Evolutionary conservation across 768 basidiomycete genomes (phyloP), one percentile per base, ranked within the genome.

Genomic region (Mycena galopus): DNA sequence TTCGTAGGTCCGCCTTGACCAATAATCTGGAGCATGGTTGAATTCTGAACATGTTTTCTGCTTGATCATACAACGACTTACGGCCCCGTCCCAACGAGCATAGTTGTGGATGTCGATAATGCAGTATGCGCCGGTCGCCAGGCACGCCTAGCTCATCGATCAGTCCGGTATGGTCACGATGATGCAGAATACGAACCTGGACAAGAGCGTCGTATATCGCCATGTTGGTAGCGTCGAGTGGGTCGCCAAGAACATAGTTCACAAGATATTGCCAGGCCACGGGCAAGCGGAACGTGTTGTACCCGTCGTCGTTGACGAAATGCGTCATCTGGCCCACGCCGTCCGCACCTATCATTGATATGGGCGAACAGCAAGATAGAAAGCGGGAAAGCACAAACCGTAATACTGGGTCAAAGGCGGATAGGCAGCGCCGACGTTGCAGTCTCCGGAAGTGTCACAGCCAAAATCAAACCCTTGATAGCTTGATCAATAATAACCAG

Each of bases 31-130:
- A 27, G 25, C 55, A 23, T 11, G 4, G 21, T 21, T 33, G 21
- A 23, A 14, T 35, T 23, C 3, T 17, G 30, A 32, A 25, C 10
- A 17, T 29, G 23, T 35, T 42, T 10, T 5, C 7, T 37, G 30
- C n/a, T 17, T 9, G 33, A n/a, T 4, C 16, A 42, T 66, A 51
- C 14, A 32, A 14, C 25, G 23, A 75, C 80, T 25, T 51, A 85
- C 87, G 75, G 77, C 78, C 1, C 86, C 83, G 60, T 90, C 83
- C 82, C 84, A 91, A 33, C 91, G 82, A 27, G 89, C 91, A 66
- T 90, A 91, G 78, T 90, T 91, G 79, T 90, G 89, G 47, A 88
- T 83, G 78, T 91, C 90, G 60, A 92, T 84, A 74, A 87, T 87
- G 69, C 87, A 91, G 55, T 79, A 82, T 17, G 88, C 87, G 0